Base-by-base conservation (phyloP, 352 stramenopile genomes). In the Phytopythium helicoides region DNA sequence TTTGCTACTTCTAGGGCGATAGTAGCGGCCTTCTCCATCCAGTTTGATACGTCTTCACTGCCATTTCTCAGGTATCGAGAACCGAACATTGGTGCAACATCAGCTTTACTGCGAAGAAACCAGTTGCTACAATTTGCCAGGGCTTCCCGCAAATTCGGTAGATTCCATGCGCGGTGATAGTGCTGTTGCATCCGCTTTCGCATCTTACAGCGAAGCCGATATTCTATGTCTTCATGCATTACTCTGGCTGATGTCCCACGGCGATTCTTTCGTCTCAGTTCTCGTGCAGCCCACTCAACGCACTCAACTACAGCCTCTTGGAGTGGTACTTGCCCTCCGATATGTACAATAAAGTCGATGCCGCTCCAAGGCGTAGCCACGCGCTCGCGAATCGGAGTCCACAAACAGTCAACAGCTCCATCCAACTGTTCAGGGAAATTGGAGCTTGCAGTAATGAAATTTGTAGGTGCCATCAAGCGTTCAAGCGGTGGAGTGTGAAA, bases 251-350 rank as follows among this genome's bases (percentile, higher is more conserved):
- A 1, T 2, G 15, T 1, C 21, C 21, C 38, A 6, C 23, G 34
- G 9, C 9, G 55, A 25, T 12, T 23, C 10, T 25, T 26, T 36
- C 7, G 36, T 10, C 54, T 48, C 7, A 80, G 39, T 28, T 89
- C 60, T n/a, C 64, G 53, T 31, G 56, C 44, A 25, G 74, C 54
- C 79, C 77, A 93, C 11, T 80, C 54, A 14, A 86, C 71, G 28
- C 78, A 91, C 19, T 91, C 73, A 2, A 81, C 47, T 3, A 73
- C 71, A 28, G 78, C 76, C 59, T 90, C 73, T 36, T 91, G 82
- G 34, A 93, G 72, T 3, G 77, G 76, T 0, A 89, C 80, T 66
- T 93, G 82, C 3, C 82, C 82, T 15, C 82, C 80, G 36, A 91
- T 44, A 47, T 93, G 80, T 3, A 91, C 46, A 15, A 91, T 60